Base-by-base conservation (phyloP, 148 eudicot genomes). In the Diospyros lotus region DNA sequence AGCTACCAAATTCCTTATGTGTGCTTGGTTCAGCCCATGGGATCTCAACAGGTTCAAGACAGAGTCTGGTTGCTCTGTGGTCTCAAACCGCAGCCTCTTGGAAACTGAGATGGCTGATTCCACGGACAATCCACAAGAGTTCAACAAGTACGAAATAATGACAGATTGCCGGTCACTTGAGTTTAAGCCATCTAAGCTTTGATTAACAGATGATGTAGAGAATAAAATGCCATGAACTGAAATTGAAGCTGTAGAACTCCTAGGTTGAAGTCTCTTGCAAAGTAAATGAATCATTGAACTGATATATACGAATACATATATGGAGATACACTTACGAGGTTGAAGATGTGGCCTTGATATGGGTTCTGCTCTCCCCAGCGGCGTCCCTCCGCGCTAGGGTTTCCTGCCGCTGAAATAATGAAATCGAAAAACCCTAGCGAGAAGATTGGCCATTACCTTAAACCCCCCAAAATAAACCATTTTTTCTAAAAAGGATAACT, bases 91-190 rank as follows among this genome's bases (percentile, higher is more conserved):
- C 17, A 78, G 59, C 67, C 73, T 78, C 62, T 54, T 65, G 15
- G 81, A 73, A 51, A 68, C 76, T 45, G 72, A 44, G 66, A 65
- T 50, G 9, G 81, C 81, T 14, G 77, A 78, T 14, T 73, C 68
- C 58, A 67, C 58, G 68, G 77, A 53, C 43, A 78, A 56, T 48
- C 72, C 81, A 73, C 77, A 72, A 28, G 77, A 66, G 10, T 73
- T 66, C 44, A 9, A 14, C 59, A 78, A 61, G 73, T 72, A 72
- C 1, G 69, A 54, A 68, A 73, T 62, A 7, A 64, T 63, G 4
- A 38, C 5, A 62, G 64, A 77, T 40, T 52, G 46, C 28, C 70
- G 59, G 71, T 55, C 53, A 39, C 15, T 44, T 54, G 71, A 66
- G 66, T 66, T 66, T 66, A 54, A 65, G 48, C 9, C 4, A 9